Evolutionary conservation across 345 rosid genomes (phyloP), one percentile per base, ranked within the genome.

Genomic region (Salix koriyanagi): DNA sequence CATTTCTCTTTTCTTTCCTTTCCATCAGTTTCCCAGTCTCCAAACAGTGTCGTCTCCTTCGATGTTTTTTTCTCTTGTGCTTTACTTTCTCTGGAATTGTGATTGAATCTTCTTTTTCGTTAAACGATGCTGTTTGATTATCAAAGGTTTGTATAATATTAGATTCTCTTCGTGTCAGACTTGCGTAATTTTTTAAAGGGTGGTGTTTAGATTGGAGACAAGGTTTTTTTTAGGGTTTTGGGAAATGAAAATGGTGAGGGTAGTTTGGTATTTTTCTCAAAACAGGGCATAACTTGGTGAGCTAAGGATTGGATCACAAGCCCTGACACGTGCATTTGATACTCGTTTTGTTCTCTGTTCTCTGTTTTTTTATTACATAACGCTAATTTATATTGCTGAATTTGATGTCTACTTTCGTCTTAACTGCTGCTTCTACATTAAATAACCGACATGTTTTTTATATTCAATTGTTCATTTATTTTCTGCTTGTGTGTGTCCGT

Each of bases 221-320:
- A 46, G 71, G 71, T 44, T 41, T 48, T 44, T 41, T 34, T 69
- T 32, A 50, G 39, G 80, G 78, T 28, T 82, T 71, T 64, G 42
- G 65, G 79, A 72, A 78, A 67, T 72, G 75, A 65, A 81, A 76
- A 80, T 70, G 79, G 62, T 36, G 67, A 76, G 72, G 86, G 52
- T 72, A 80, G 60, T 82, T 73, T 82, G 52, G 82, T 75, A 71
- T 75, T 80, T 79, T 50, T 19, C 6, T 34, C 37, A 34, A 34
- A 34, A 34, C 37, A 54, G 18, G 36, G 34, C 23, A 14, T 52
- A 37, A 26, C 69, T 72, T 80, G 58, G 61, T 58, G 71, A 58
- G 67, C 67, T 18, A 71, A 56, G 62, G 77, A 77, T 67, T 69
- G 72, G 78, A 82, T 83, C 80, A n/a, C 65, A 79, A 58, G 58